Base-by-base conservation (phyloP, 2,329 filamentous ascomycete species). In the Drechmeria coniospora region DNA sequence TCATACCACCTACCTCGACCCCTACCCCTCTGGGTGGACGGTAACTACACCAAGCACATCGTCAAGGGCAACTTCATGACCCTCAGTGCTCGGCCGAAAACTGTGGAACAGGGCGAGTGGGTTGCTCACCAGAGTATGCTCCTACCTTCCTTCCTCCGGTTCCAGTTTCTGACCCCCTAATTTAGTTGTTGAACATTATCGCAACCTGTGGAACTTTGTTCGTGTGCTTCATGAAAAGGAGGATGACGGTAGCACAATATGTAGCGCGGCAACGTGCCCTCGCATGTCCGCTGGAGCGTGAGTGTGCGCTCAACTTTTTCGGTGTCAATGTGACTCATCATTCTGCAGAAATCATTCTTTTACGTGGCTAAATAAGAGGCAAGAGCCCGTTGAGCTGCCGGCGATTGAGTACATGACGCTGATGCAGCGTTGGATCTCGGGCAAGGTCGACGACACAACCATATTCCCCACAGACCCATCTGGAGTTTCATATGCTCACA, bases 11-110 rank as follows among this genome's bases (percentile, higher is more conserved):
- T 80, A 33, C 76, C 76, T 33, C 65, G 70, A 22, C 68, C 70
- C 18, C 59, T 74, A 33, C 80, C 80, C 11, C 58, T 81, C 35
- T 84, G 80, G 73, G 71, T 84, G 44, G 77, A 80, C 45, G 67
- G 77, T 31, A 59, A 72, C 35, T 79, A 81, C 48, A 76, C 79
- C 30, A 80, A 78, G 49, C 74, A 92, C 46, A 92, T 93, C 39
- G 86, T 94, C 46, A 92, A 87, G 61, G 87, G 87, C 33, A 95
- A 94, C 59, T 94, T 95, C 50, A 83, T 93, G 77, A 94, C 87
- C 8, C 59, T 95, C 33, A 92, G 86, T 44, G 83, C 84, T 27
- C 79, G 86, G 47, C 87, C 87, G 14, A 86, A 87, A 60, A 86
- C 90, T 31, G 81, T 94, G 25, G 87, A 94, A 46, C 74, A 83